A percentile compares a stretch with the other conserved stretches of the same genome.
Evolutionary conservation across 768 basidiomycete genomes (phyloP).

Genomic region (Hygrophorus russula): DNA sequence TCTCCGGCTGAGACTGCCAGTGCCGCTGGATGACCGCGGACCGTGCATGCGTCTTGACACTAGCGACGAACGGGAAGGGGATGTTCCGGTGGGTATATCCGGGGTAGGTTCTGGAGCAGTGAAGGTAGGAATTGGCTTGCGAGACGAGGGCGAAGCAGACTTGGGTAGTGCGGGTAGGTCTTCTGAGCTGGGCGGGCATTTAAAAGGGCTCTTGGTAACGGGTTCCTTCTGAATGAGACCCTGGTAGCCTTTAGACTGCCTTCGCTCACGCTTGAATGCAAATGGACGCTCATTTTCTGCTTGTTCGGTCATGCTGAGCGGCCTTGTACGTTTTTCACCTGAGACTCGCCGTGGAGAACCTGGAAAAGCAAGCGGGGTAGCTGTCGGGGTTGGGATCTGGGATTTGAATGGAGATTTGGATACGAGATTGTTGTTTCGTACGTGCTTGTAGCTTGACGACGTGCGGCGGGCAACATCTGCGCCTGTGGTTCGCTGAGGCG

Average conservation of each 20-base stretch:
- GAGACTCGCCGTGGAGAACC: conserved; percentile 42
- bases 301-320: conserved; percentile 59
- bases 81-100: conserved; percentile 13
- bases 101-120: conserved; percentile 7
- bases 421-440: conserved; percentile 68
- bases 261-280: conserved; percentile 57
- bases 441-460: conserved; percentile 72
- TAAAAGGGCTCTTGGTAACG: conserved; percentile 79
- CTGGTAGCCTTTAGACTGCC: conserved; percentile 66
- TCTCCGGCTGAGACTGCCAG: conserved; percentile 30
- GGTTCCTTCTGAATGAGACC: conserved; percentile 65
- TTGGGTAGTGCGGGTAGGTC: conserved; percentile 11
- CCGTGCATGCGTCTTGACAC: conserved; percentile 68
- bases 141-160: conserved; percentile 15
- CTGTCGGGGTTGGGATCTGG: conserved; percentile 41
- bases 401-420: conserved; percentile 81
- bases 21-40: conserved; percentile 35
- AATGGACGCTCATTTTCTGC: conserved; percentile 66
- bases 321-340: conserved; percentile 70
- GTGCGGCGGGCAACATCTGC: conserved; percentile 54
- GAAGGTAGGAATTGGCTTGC: conserved; percentile 5
- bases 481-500: conserved; percentile 14
- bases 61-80: conserved; percentile 55
- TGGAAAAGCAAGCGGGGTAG: conserved; percentile 26
- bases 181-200: conserved; percentile 14